Base-by-base conservation (phyloP, 305 asterid species). In the Lippia alba region DNA sequence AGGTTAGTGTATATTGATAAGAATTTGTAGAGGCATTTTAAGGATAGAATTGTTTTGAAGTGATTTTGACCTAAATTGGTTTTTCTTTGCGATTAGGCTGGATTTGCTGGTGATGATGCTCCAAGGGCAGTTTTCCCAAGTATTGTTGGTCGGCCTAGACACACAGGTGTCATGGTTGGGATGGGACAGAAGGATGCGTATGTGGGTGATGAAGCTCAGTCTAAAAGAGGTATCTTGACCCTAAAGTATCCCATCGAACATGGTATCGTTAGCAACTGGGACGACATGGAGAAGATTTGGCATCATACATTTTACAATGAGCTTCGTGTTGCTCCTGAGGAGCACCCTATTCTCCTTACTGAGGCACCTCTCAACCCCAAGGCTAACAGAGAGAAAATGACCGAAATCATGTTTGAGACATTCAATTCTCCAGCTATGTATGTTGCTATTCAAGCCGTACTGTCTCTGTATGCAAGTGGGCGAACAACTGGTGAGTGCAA, bases 101-200 rank as follows among this genome's bases (percentile, higher is more conserved):
- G 72, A 19, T 67, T 67, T 54, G 72, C 72, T 11, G 63, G 72
- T 7, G 72, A 67, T 40, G 72, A 67, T 67, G 72, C 72, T 39
- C 72, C 72, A 5, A 67, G 63, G 40, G 72, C 63, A 19, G 72
- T 67, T 19, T 67, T 67, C 40, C 72, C 72, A 0, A 67, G 72
- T 7, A 67, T 67, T 10, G 63, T 67, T 7, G 72, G 72, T 11
- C 72, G 62, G 5, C 72, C 72, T 3, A 61, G 72, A 5, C 51
- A 67, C 20, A 67, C 72, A 2, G 71, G 71, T n/a, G 71, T 53
- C 19, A 66, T 66, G 71, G 71, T 66, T 16, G 71, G 61, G 5
- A 66, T 50, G 72, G 62, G 72, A 4, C 72, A 51, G 39, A 67
- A 53, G 18, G 72, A 67, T 67, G 72, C 63, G 0, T 67, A 55